phyloP scores from a whole-genome alignment of 2,329 filamentous ascomycete species.

The Teratosphaeria viscida region DNA sequence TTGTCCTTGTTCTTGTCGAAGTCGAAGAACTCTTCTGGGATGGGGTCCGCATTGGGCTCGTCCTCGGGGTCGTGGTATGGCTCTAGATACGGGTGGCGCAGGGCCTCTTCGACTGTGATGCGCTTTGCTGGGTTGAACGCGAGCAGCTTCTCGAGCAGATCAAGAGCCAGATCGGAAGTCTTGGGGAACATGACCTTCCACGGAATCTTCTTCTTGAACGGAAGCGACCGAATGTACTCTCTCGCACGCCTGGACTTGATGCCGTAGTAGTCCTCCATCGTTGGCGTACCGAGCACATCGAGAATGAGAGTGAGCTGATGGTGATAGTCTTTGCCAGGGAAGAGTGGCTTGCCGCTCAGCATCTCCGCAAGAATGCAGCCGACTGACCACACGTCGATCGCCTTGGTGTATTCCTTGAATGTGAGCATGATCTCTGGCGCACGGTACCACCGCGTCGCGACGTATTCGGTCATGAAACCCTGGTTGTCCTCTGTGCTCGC shows the following conservation, averaged over 20 bases:
- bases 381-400: constrained; percentile 98
- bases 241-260: constrained; percentile 96
- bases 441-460: constrained; percentile 97
- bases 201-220: constrained; percentile 99
- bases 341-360: constrained; percentile 94
- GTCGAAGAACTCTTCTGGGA: constrained; percentile 98
- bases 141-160: constrained; percentile 87
- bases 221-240: constrained; percentile 94
- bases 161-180: constrained; percentile 92
- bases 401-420: constrained; percentile 99
- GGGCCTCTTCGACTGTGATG: constrained; percentile 92
- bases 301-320: constrained; percentile 96
- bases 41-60: constrained; percentile 90
- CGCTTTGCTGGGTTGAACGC: constrained; percentile 98
- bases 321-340: constrained; percentile 98
- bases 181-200: constrained; percentile 97
- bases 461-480: constrained; percentile 99
- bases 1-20: constrained; percentile 99
- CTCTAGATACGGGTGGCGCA: constrained; percentile 96
- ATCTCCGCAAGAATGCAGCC: constrained; percentile 98
- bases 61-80: constrained; percentile 98
- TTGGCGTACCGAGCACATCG: constrained; percentile 92
- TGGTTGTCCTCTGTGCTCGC: constrained; percentile 98
- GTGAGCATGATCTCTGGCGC: constrained; percentile 99
- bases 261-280: constrained; percentile 99